Evolutionary conservation across 495 filamentous ascomycete genomes (phyloP), one percentile per base, ranked within the genome.

Genomic region (Copromyces sp.): DNA sequence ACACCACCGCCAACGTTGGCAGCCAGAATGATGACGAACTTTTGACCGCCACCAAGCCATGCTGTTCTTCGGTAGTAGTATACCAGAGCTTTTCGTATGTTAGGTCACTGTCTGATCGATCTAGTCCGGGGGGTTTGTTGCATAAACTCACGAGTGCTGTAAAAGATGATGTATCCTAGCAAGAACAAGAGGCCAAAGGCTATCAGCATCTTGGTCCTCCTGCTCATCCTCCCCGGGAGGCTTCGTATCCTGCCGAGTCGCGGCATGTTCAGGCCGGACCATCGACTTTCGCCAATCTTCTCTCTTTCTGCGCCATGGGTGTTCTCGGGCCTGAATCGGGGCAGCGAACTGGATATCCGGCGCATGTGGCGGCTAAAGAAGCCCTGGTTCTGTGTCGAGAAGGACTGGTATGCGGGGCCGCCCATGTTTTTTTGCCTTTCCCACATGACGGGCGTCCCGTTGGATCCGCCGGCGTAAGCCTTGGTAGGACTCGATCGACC

Each of bases 1-100:
- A 99, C 95, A 68, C 95, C 95, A 69, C 95, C 95, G 39, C 96
- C 95, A 71, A 94, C 87, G 78, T 99, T 99, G 68, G 95, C 94
- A 42, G 90, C 94, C 9, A 98, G 84, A 74, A 99, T 95, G 39
- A 99, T 91, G 42, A 99, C 95, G 77, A 92, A 93, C 78, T 97
- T 98, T 75, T 87, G 89, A 1, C 96, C 95, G 39, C 94, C 93
- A 35, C 95, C 94, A 2, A 97, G 74, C 80, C 80, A 81, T 70
- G 77, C 71, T 1, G 81, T 74, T 80, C 84, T 78, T 73, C 84
- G 78, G 81, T 83, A 88, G 32, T 82, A 82, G 72, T 87, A 86
- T 74, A 83, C 77, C 47, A 85, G 72, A 47, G 83, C 83, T 86
- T 70, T 70, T 9, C 5, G 44, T 3, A 39, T 16, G 70, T 75